Evolutionary conservation across 305 asterid genomes (phyloP).

Genomic region (Solanum hybrid): DNA sequence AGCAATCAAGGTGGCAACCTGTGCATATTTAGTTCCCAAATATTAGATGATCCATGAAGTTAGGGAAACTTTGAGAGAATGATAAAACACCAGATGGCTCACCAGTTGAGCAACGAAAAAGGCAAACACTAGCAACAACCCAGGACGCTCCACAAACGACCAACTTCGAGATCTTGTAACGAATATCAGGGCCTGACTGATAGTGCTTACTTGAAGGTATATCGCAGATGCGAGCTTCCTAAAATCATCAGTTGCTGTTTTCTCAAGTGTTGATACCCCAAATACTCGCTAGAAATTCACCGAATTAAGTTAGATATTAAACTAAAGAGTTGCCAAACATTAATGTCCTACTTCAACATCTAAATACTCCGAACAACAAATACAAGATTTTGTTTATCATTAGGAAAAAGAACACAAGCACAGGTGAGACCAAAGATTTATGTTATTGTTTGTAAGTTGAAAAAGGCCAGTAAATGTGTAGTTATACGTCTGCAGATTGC

Average conservation of each 20-base stretch:
- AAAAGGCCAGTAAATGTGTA: neutral
- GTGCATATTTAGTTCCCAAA: conserved; percentile 5
- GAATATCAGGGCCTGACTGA: conserved; percentile 92
- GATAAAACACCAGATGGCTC: conserved; percentile 2
- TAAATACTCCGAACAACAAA: neutral
- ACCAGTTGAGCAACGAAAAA: conserved; percentile 86
- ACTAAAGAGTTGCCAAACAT: neutral
- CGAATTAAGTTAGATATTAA: neutral
- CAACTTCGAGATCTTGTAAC: conserved; percentile 92
- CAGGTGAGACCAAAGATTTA: neutral
- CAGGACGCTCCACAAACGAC: conserved; percentile 95
- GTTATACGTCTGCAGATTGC: neutral
- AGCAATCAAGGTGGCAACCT: conserved; percentile 95
- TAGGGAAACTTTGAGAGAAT: neutral
- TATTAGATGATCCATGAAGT: conserved; percentile 2
- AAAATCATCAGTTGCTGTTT: conserved; percentile 85
- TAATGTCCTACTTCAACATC: neutral
- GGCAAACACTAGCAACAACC: conserved; percentile 74
- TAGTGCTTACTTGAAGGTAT: conserved; percentile 98
- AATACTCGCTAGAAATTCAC: conserved; percentile 43
- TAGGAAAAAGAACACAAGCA: neutral
- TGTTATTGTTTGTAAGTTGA: neutral
- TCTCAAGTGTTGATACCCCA: conserved; percentile 92
- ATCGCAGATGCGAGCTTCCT: conserved; percentile 95
- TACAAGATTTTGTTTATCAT: neutral